phyloP scores from a whole-genome alignment of 495 filamentous ascomycete species.

The Aspergillus haitiensis region DNA sequence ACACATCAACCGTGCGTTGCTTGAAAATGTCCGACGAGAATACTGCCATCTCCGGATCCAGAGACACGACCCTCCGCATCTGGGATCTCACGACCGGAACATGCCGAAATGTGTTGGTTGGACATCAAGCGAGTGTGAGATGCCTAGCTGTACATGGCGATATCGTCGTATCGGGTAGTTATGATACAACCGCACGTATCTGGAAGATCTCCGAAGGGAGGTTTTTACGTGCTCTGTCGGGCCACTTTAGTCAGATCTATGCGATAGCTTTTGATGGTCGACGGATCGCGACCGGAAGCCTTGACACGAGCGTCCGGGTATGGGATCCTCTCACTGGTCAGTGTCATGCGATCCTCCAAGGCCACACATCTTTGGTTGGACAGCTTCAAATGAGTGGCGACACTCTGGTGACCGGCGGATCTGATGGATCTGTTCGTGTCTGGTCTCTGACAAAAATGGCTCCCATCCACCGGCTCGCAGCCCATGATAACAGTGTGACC shows the following conservation, averaged over 20 bases:
- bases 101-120: slow-evolving; percentile 88
- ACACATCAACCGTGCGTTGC: slow-evolving; percentile 95
- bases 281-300: slow-evolving; percentile 91
- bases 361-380: slow-evolving; percentile 95
- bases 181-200: slow-evolving; percentile 93
- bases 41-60: slow-evolving; percentile 92
- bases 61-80: slow-evolving; percentile 90
- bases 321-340: slow-evolving; percentile 91
- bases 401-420: slow-evolving; percentile 93
- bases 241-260: slow-evolving; percentile 98
- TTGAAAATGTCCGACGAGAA: slow-evolving; percentile 94
- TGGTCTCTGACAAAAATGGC: slow-evolving; percentile 89
- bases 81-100: slow-evolving; percentile 89
- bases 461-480: slow-evolving; percentile 89
- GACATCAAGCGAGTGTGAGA: slow-evolving; percentile 94
- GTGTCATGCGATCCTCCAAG: slow-evolving; percentile 90
- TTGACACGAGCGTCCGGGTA: slow-evolving; percentile 95
- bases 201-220: slow-evolving; percentile 96
- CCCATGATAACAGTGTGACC: slow-evolving; percentile 98
- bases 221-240: slow-evolving; percentile 84
- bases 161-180: slow-evolving; percentile 92
- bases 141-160: slow-evolving; percentile 96
- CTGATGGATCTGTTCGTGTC: slow-evolving; percentile 90
- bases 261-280: slow-evolving; percentile 95
- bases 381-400: slow-evolving; percentile 93